Evolutionary conservation across 2,329 filamentous ascomycete species (phyloP), one percentile per base, ranked within the genome.

Genomic region (Chaetomium olivaceum): DNA sequence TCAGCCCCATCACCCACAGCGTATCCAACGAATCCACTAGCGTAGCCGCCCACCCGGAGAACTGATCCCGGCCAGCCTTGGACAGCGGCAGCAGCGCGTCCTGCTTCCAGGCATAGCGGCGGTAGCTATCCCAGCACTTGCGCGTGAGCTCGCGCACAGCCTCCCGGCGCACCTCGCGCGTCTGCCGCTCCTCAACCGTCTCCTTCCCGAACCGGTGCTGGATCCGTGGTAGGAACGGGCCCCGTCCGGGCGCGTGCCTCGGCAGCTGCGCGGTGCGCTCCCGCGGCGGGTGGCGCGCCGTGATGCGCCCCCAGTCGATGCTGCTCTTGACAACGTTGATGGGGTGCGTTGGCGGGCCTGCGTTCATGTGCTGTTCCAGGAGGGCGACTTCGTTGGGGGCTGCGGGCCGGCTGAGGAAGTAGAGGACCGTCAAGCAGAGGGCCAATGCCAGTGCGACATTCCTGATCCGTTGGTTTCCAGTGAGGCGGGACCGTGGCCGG

Each of bases 1-100:
- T 78, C 70, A 86, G 60, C 0, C 80, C 84, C 83, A 87, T 85
- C 57, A 87, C 84, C 82, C 83, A 86, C 4, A 87, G 74, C 7
- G 83, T 83, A 67, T 86, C 84, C 57, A 84, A 73, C 6, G 70
- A 60, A 43, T 73, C 71, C 3, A 73, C 64, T 43, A 73, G 64
- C 9, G 71, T 73, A 1, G 71, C 70, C 0, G 69, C 70, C 71
- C 71, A 73, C 31, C 71, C 71, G 23, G 63, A 65, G 51, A 73
- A 72, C 9, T 67, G 67, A 36, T 71, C 67, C 8, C 51, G 58
- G 12, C 64, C 64, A 1, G 23, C 33, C 16, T 59, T 66, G 11
- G 63, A 65, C 16, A 72, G 55, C 21, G 71, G 71, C 21, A 51
- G 60, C 2, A 72, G 43, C 3, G 67, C 71, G n/a, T 73, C 70